Evolutionary conservation across 352 stramenopile species (phyloP).

Genomic region (Phytophthora nicotianae): DNA sequence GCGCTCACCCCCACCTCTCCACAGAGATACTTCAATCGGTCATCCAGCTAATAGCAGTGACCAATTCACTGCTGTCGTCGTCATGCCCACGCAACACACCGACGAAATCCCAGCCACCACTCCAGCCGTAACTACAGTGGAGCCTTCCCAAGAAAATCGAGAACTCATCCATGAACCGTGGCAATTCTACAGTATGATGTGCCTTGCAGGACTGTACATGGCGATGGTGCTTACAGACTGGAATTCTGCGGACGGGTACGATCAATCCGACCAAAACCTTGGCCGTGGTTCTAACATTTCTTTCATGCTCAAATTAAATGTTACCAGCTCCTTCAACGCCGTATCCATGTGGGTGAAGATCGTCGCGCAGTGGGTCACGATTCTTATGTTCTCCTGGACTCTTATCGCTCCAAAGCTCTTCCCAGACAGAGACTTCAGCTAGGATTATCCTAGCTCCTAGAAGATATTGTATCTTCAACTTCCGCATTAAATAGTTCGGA

Average conservation of each 20-base stretch:
- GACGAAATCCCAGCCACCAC: not conserved
- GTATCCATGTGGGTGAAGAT: constrained; percentile 97
- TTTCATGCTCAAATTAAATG: not conserved
- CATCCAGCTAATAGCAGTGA: not conserved
- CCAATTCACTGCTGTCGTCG: constrained; percentile 35
- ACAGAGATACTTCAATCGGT: not conserved
- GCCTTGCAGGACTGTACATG: constrained; percentile 92
- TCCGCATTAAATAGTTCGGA: constrained; percentile 10
- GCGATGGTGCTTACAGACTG: constrained; percentile 96
- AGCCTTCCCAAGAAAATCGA: constrained; percentile 38
- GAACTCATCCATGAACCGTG: constrained; percentile 76
- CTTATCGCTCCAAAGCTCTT: constrained; percentile 94
- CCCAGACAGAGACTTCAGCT: constrained; percentile 92
- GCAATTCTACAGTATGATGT: constrained; percentile 95
- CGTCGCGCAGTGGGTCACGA: constrained; percentile 92
- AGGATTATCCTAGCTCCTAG: constrained; percentile 2
- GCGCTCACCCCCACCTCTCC: not conserved
- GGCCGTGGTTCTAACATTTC: not conserved
- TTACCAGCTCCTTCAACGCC: constrained; percentile 50
- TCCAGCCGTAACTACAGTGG: constrained; percentile 50
- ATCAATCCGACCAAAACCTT: not conserved
- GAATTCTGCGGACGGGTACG: constrained; percentile 80
- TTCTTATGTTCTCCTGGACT: constrained; percentile 95
- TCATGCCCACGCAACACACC: constrained; percentile 26
- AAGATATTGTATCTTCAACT: no score